These are phyloP conservation scores for Annulohypoxylon nitens DNA, from an alignment of 495 filamentous ascomycete genomes.

Conservation along the genomic window DNA sequence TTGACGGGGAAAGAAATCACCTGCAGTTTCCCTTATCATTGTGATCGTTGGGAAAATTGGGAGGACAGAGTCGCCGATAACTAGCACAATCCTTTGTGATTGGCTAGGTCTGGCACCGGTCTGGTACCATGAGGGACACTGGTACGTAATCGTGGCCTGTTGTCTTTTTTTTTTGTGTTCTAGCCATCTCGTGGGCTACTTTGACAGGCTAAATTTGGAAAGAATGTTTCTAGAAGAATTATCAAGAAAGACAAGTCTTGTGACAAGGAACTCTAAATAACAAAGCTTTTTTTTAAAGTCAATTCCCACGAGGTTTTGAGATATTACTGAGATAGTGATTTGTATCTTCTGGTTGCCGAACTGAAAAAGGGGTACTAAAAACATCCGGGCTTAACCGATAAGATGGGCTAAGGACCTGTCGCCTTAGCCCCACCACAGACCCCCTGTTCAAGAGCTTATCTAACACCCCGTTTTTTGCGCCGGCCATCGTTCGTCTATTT, in stretches of 20 bases:
- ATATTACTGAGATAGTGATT: slow-evolving; percentile 9
- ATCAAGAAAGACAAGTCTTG: neutral
- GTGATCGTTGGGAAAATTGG: slow-evolving; percentile 18
- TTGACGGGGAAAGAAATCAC: slow-evolving; percentile 33
- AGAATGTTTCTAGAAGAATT: slow-evolving; percentile 17
- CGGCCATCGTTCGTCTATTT: neutral
- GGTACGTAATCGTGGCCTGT: slow-evolving; percentile 38
- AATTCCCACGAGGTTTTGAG: neutral
- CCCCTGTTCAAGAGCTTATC: slow-evolving; percentile 18
- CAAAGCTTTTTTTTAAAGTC: slow-evolving; percentile 16
- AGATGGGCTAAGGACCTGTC: slow-evolving; percentile 7
- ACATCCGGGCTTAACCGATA: slow-evolving; percentile 26
- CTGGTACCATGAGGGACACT: slow-evolving; percentile 16
- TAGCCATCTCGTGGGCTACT: neutral
- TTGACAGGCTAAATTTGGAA: neutral
- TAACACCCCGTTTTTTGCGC: slow-evolving; percentile 12
- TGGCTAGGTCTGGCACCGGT: slow-evolving; percentile 18
- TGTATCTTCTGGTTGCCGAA: slow-evolving; percentile 6
- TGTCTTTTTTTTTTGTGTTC: slow-evolving; percentile 17
- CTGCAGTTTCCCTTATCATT: slow-evolving; percentile 44
- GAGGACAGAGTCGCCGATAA: slow-evolving; percentile 35
- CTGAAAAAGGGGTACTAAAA: slow-evolving; percentile 20
- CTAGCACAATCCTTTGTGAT: slow-evolving; percentile 33
- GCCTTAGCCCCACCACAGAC: slow-evolving; percentile 25
- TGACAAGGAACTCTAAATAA: neutral